Evolutionary conservation across 805 yeast species (phyloP).

Genomic region (Dipodascus albidus): DNA sequence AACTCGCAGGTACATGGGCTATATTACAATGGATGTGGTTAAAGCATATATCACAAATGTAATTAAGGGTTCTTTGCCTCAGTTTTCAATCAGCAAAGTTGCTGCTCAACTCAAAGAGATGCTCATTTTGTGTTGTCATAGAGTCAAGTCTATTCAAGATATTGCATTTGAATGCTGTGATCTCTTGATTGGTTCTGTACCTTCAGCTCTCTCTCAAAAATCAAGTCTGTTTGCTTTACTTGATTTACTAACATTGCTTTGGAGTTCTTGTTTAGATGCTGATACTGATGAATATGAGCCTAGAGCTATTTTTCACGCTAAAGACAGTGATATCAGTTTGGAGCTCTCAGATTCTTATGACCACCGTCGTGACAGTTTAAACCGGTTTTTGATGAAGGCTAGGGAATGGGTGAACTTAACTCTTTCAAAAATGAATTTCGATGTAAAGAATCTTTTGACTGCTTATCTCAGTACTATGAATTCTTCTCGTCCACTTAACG

Average conservation of each 20-base stretch:
- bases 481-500: conserved; percentile 26
- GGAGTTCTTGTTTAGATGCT: conserved; percentile 73
- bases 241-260: conserved; percentile 68
- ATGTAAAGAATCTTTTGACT: conserved; percentile 69
- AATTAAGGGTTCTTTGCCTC: conserved; percentile 40
- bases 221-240: conserved; percentile 64
- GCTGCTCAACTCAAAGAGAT: conserved; percentile 62
- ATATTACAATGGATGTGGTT: conserved; percentile 48
- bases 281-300: conserved; percentile 82
- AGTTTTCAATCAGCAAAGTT: conserved; percentile 44
- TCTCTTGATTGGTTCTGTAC: conserved; percentile 48
- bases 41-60: conserved; percentile 43
- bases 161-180: conserved; percentile 74
- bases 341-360: conserved; percentile 61
- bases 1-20: conserved; percentile 55
- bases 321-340: conserved; percentile 37
- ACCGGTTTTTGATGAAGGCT: conserved; percentile 45
- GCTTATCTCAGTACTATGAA: conserved; percentile 51
- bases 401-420: conserved; percentile 55
- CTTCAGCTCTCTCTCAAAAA: conserved; percentile 69
- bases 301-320: conserved; percentile 46
- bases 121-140: conserved; percentile 64
- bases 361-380: conserved; percentile 64
- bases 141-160: conserved; percentile 61
- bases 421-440: conserved; percentile 50